Evolutionary conservation across 352 stramenopile species (phyloP).

Genomic region (Phytophthora pisi): DNA sequence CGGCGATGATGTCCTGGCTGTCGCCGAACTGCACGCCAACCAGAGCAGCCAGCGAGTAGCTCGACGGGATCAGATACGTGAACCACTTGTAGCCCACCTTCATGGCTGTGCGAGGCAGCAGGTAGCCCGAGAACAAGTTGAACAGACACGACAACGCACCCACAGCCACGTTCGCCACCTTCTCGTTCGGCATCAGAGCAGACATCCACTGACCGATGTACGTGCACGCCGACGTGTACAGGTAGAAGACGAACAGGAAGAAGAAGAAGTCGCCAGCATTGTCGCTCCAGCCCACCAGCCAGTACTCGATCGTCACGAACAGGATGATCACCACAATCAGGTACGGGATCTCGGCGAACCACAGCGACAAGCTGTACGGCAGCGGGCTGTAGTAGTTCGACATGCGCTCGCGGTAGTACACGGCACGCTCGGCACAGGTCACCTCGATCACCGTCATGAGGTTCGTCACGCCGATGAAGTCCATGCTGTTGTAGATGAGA

Average conservation of each 20-base stretch:
- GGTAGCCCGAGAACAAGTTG: constrained; percentile 60
- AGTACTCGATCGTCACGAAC: too few relatives aligned
- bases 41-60: not conserved
- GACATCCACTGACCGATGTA: constrained; percentile 71
- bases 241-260: constrained; percentile 38
- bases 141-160: constrained; percentile 59
- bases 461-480: constrained; percentile 64
- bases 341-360: constrained; percentile 60
- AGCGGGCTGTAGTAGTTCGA: constrained; percentile 72
- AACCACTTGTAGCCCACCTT: constrained; percentile 59
- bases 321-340: constrained; percentile 33
- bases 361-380: constrained; percentile 62
- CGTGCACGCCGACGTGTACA: constrained; percentile 60
- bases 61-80: constrained; percentile 37
- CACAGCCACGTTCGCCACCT: constrained; percentile 71
- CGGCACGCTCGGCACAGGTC: constrained; percentile 52
- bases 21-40: not conserved
- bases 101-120: constrained; percentile 49
- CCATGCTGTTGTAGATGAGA: constrained; percentile 69
- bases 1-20: not conserved
- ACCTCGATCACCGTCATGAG: constrained; percentile 66
- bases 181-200: constrained; percentile 58
- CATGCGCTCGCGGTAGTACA: constrained; percentile 70
- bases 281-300: too few relatives aligned
- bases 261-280: too few relatives aligned